These are phyloP conservation scores for Cryomyces antarcticus DNA, from an alignment of 495 filamentous ascomycete genomes.

Conservation along the genomic window DNA sequence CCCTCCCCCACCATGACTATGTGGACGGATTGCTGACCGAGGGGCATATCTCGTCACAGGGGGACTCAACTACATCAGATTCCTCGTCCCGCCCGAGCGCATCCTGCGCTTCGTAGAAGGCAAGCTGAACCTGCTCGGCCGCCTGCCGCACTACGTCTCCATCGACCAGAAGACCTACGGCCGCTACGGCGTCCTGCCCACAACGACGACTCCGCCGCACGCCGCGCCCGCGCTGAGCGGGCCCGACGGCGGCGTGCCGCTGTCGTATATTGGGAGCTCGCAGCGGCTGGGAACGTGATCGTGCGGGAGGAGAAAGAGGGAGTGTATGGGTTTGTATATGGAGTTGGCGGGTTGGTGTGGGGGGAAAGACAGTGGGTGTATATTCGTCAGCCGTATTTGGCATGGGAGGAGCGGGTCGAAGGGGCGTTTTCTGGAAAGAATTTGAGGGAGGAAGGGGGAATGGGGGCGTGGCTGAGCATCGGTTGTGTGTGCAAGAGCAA, in stretches of 20 bases:
- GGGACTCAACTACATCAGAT: slow-evolving; percentile 65
- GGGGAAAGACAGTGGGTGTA: no score
- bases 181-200: slow-evolving; percentile 73
- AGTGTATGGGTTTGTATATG: no score
- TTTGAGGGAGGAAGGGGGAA: no score
- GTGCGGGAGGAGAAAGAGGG: not conserved
- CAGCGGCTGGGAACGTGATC: slow-evolving; percentile 43
- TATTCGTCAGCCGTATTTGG: no score
- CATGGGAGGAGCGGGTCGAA: no score
- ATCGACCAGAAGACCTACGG: slow-evolving; percentile 94
- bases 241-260: slow-evolving; percentile 18
- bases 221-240: slow-evolving; percentile 19
- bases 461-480: no score
- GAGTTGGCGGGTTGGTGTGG: no score
- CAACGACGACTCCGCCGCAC: slow-evolving; percentile 21
- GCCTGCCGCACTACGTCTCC: slow-evolving; percentile 73
- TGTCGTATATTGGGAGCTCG: slow-evolving; percentile 36
- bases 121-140: slow-evolving; percentile 61
- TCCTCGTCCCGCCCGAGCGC: slow-evolving; percentile 67
- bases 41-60: slow-evolving; percentile 23
- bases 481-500: no score
- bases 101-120: slow-evolving; percentile 63
- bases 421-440: no score
- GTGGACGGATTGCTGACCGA: not conserved
- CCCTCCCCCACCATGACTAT: not conserved